Conservation (phyloP, 139 green algal species). For the Picochlorum sp. region DNA sequence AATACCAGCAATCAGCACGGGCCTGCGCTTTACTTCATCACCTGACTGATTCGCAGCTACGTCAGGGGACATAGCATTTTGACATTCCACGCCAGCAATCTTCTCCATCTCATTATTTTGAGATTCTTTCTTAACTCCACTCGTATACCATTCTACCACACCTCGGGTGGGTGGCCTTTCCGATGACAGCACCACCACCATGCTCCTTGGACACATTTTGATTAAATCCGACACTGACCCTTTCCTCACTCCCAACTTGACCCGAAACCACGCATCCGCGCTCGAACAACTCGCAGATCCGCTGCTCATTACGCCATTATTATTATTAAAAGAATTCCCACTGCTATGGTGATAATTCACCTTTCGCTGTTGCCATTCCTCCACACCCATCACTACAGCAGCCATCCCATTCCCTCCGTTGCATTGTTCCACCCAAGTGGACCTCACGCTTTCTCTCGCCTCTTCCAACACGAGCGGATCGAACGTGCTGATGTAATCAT, state of each 20-base stretch:
- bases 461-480: constrained; percentile 74
- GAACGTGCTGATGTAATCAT: constrained; percentile 57
- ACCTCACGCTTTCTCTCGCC: constrained; percentile 40
- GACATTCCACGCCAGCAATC: background rate
- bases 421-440: constrained; percentile 35
- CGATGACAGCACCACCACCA: background rate
- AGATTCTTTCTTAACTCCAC: background rate
- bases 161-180: background rate
- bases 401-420: constrained; percentile 5
- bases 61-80: background rate
- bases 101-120: background rate
- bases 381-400: constrained; percentile 14
- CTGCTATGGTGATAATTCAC: background rate
- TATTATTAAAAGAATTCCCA: no score
- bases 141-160: background rate
- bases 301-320: no score
- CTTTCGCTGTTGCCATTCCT: no score
- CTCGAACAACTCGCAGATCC: background rate
- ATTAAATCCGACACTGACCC: background rate
- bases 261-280: background rate
- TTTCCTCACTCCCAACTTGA: background rate
- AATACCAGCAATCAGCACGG: no score
- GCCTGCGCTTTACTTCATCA: background rate
- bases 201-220: background rate
- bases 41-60: background rate